Evolutionary conservation across 202 grass and related monocot species (phyloP).

Genomic region (Carex sylvatica): DNA sequence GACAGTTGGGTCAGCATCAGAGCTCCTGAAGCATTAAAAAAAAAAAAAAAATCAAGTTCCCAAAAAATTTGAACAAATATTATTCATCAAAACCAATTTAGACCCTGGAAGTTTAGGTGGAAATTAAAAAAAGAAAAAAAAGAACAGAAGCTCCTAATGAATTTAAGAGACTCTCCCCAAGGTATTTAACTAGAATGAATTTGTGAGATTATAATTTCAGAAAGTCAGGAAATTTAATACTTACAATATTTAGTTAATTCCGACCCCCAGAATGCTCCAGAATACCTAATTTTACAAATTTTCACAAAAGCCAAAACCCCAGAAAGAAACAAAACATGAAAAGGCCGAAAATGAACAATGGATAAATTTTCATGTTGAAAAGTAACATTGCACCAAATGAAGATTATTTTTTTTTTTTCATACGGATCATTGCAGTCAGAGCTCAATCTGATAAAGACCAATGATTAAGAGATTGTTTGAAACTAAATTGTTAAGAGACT

Average conservation of each 20-base stretch:
- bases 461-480: not conserved
- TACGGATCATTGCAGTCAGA: not conserved
- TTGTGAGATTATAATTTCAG: not conserved
- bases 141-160: not conserved
- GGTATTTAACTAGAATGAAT: not conserved
- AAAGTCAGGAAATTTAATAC: not conserved
- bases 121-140: not conserved
- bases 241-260: not conserved
- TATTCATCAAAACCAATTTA: not conserved
- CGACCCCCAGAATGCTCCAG: not conserved
- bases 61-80: not conserved
- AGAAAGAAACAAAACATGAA: slow-evolving; percentile 6
- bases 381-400: not conserved
- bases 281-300: not conserved
- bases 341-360: not conserved
- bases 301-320: not conserved
- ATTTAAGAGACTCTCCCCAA: not conserved
- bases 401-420: not conserved
- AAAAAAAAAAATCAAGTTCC: not conserved
- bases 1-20: slow-evolving; percentile 25
- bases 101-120: not conserved
- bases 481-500: not conserved
- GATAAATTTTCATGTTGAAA: not conserved
- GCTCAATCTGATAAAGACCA: not conserved
- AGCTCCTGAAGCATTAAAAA: not conserved